Percentiles rank a stretch among this genome's conserved stretches.
phyloP scores from a whole-genome alignment of 1,284 basidiomycete species.

The Cryptococcus floricola region DNA sequence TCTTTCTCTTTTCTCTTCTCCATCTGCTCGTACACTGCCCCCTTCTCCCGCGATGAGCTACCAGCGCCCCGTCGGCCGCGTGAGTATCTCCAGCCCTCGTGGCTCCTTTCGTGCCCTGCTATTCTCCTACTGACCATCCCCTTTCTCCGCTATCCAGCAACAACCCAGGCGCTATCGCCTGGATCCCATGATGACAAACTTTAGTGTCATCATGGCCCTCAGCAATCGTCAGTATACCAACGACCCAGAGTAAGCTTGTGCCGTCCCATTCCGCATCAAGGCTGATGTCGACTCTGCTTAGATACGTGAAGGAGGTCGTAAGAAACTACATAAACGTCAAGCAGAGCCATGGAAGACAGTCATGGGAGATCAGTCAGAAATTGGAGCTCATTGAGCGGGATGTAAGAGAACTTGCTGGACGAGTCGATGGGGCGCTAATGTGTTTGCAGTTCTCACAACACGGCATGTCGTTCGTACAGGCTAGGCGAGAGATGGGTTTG shows the following conservation, averaged over 20 bases:
- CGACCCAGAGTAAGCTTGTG: conserved; percentile 16
- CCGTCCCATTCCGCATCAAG: background rate
- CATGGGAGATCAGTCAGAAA: conserved; percentile 29
- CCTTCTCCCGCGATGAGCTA: too few relatives aligned
- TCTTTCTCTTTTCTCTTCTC: too few relatives aligned
- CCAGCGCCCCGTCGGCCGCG: too few relatives aligned
- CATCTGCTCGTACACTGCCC: too few relatives aligned
- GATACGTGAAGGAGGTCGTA: conserved; percentile 34
- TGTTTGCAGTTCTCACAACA: conserved; percentile 16
- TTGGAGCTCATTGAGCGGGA: conserved; percentile 30
- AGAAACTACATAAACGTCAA: conserved; percentile 31
- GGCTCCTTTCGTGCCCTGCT: too few relatives aligned
- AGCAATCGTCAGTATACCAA: conserved; percentile 1
- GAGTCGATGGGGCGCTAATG: background rate
- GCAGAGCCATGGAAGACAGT: conserved; percentile 22
- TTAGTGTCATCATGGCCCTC: conserved; percentile 6
- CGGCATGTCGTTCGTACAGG: conserved; percentile 20
- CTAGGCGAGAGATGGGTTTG: conserved; percentile 19
- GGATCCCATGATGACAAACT: conserved; percentile 7
- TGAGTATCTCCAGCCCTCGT: too few relatives aligned
- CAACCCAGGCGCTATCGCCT: background rate
- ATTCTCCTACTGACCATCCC: too few relatives aligned
- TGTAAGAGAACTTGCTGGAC: conserved; percentile 17
- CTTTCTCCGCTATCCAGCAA: too few relatives aligned
- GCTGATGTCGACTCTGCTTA: background rate